These are phyloP conservation scores for Vitis rupestris DNA, from an alignment of 164 flowering plant species.

Conservation along the genomic window DNA sequence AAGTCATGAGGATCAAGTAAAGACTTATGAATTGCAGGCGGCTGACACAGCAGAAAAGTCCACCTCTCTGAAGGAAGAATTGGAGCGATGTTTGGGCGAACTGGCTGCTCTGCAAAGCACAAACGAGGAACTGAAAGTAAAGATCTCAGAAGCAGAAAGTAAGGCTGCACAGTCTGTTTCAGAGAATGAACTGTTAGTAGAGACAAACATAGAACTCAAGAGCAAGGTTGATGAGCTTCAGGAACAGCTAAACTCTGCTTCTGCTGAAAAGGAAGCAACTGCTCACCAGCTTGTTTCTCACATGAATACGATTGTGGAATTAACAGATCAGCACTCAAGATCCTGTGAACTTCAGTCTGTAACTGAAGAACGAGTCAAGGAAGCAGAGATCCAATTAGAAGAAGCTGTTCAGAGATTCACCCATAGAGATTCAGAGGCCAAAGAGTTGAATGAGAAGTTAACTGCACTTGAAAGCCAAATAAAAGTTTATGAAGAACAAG, in stretches of 20 bases:
- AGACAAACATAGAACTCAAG: conserved; percentile 67
- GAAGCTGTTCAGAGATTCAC: conserved; percentile 40
- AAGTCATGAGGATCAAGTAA: conserved; percentile 48
- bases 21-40: conserved; percentile 42
- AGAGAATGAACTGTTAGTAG: conserved; percentile 64
- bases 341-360: conserved; percentile 44
- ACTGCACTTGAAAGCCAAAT: conserved; percentile 40
- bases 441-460: conserved; percentile 56
- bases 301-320: conserved; percentile 44
- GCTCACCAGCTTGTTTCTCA: conserved; percentile 57
- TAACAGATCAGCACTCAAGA: conserved; percentile 62
- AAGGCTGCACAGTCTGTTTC: conserved; percentile 51
- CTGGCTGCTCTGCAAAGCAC: conserved; percentile 40
- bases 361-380: conserved; percentile 39
- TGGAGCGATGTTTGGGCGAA: conserved; percentile 44
- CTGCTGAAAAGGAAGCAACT: conserved; percentile 55
- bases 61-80: conserved; percentile 46
- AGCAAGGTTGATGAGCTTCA: conserved; percentile 64
- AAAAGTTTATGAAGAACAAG: conserved; percentile 42
- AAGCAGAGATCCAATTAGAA: conserved; percentile 46
- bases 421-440: conserved; percentile 51
- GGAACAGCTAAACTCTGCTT: conserved; percentile 43
- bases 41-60: conserved; percentile 43
- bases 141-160: conserved; percentile 54
- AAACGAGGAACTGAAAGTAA: conserved; percentile 50